Conservation (phyloP, 495 filamentous ascomycete species). For the Xylaria castorea region DNA sequence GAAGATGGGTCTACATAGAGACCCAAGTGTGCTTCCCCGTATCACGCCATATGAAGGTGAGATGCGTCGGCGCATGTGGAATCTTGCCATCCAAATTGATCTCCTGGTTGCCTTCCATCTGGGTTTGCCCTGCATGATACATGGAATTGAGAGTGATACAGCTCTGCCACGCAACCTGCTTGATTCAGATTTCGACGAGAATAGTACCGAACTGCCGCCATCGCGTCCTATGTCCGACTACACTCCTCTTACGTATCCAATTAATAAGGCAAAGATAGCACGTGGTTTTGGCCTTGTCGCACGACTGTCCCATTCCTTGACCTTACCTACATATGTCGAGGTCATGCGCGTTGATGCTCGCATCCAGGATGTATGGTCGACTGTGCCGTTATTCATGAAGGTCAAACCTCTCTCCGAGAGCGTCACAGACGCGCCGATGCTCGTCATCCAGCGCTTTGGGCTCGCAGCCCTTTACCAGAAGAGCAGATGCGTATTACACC, state of each 20-base stretch:
- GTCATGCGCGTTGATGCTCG: constrained; percentile 68
- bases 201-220: constrained; percentile 50
- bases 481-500: constrained; percentile 74
- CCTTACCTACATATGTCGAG: constrained; percentile 64
- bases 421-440: constrained; percentile 65
- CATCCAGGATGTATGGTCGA: constrained; percentile 63
- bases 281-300: constrained; percentile 49
- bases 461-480: constrained; percentile 78
- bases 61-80: constrained; percentile 63
- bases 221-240: constrained; percentile 52
- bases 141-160: constrained; percentile 56
- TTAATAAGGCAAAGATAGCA: constrained; percentile 52
- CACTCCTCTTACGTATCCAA: constrained; percentile 56
- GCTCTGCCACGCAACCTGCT: constrained; percentile 52
- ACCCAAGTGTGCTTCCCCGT: constrained; percentile 52
- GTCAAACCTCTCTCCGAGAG: constrained; percentile 65
- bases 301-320: constrained; percentile 47
- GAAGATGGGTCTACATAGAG: constrained; percentile 64
- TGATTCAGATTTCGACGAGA: constrained; percentile 58
- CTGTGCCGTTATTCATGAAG: constrained; percentile 64
- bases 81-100: constrained; percentile 58
- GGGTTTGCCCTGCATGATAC: constrained; percentile 59
- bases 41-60: constrained; percentile 63
- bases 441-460: constrained; percentile 73
- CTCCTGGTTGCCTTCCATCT: constrained; percentile 58